phyloP scores from a whole-genome alignment of 768 basidiomycete species.

The Amyloporia xantha region DNA sequence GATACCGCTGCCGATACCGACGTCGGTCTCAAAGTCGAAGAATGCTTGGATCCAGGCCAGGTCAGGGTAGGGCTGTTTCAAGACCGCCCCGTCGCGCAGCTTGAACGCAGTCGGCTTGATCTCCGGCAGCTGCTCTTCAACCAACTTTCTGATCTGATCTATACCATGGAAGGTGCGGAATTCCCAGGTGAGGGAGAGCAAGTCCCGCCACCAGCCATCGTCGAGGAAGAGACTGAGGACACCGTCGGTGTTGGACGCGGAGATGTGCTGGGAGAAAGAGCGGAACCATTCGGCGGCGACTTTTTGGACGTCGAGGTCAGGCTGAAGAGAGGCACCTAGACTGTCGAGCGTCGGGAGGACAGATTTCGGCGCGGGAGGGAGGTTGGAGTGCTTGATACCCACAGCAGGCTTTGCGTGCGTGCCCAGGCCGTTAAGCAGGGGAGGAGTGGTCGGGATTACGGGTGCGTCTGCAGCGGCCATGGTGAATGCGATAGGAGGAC shows the following conservation, averaged over 20 bases:
- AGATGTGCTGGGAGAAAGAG: conserved; percentile 29
- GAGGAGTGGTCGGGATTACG: neutral
- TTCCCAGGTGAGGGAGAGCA: conserved; percentile 31
- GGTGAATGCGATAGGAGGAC: neutral
- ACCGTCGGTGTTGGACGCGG: conserved; percentile 27
- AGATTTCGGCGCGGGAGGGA: conserved; percentile 2
- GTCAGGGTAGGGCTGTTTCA: conserved; percentile 19
- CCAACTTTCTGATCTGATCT: conserved; percentile 23
- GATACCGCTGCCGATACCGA: conserved; percentile 32
- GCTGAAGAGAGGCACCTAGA: conserved; percentile 16
- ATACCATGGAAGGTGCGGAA: conserved; percentile 31
- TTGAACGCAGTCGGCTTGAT: conserved; percentile 13
- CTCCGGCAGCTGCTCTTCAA: conserved; percentile 19
- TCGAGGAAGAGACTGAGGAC: conserved; percentile 29
- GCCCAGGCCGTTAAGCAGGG: neutral
- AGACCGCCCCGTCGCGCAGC: conserved; percentile 9
- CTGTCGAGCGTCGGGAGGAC: conserved; percentile 24
- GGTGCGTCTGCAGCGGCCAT: conserved; percentile 9
- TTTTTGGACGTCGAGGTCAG: conserved; percentile 28
- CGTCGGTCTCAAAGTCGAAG: conserved; percentile 39
- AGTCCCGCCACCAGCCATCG: conserved; percentile 28
- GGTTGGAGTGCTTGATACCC: neutral
- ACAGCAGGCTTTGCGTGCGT: neutral
- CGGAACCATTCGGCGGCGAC: conserved; percentile 37
- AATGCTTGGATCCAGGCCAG: conserved; percentile 23